Base-by-base conservation (phyloP, 768 basidiomycete genomes). In the Hydnomerulius pinastri region DNA sequence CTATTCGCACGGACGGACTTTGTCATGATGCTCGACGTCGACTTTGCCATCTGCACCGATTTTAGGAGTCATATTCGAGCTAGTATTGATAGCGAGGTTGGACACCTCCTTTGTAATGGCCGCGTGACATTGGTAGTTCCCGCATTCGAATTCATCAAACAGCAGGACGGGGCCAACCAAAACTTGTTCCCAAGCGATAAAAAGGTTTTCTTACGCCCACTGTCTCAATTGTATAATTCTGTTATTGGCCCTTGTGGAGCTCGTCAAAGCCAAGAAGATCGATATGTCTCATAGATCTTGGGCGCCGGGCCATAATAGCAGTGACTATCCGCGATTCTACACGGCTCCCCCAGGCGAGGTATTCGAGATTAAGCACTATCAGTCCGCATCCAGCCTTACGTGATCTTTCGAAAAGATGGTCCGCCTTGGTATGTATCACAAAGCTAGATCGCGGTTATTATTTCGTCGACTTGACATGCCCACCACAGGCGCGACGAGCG, bases 401-500 rank as follows among this genome's bases (percentile, higher is more conserved):
- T 92, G 36, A 82, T 95, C 40, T 87, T 90, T 62, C 86, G 80
- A 69, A 88, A 85, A 55, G 77, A 88, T 55, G 81, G 81, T 2
- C 79, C 86, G 4, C 86, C 87, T 20, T 92, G 90, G 89, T 88
- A 55, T 30, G 75, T 59, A 13, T 25, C n/a, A n/a, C 18, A 29
- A 53, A 35, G 37, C 48, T 38, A 43, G 7, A 10, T 24, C 13
- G 25, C 17, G 21, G 2, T 25, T n/a, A n/a, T n/a, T 9, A 24
- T 15, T n/a, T 18, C 35, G n/a, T 30, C 35, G 29, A 25, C 8
- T 18, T 27, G 5, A 13, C 18, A n/a, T 10, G 41, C 18, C 36
- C 52, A n/a, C n/a, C n/a, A n/a, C n/a, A 92, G 90, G 90, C 93
- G 92, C 60, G 91, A 94, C 59, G 91, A 93, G 64, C 81, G 91